Evolutionary conservation across 1,284 basidiomycete genomes (phyloP).

Genomic region (Trichosporon faecale): DNA sequence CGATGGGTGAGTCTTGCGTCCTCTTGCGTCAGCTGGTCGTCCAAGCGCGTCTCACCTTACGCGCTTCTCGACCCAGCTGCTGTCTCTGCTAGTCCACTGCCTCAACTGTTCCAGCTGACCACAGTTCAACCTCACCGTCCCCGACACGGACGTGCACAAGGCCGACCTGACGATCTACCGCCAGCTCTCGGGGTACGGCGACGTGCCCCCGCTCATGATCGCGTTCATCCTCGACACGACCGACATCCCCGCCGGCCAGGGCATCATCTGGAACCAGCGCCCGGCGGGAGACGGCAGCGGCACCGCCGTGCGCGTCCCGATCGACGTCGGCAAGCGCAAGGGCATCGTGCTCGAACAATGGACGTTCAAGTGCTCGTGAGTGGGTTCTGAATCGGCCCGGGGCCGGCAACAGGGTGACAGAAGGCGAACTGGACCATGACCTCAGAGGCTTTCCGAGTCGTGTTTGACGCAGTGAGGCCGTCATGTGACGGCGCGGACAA

Average conservation of each 20-base stretch:
- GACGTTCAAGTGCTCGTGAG: conserved; percentile 46
- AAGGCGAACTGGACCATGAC: not conserved
- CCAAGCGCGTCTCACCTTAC: not conserved
- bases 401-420: not conserved
- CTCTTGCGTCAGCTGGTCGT: not conserved
- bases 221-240: conserved; percentile 51
- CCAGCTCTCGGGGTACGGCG: conserved; percentile 35
- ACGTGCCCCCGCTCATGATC: conserved; percentile 48
- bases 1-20: conserved; percentile 43
- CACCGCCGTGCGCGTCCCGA: conserved; percentile 28
- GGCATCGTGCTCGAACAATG: conserved; percentile 51
- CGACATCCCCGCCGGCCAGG: conserved; percentile 44
- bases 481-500: conserved; percentile 1
- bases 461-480: not conserved
- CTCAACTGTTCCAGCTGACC: conserved; percentile 13
- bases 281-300: not conserved
- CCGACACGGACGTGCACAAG: conserved; percentile 47
- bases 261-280: conserved; percentile 40
- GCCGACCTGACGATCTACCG: conserved; percentile 45
- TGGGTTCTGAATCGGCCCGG: not conserved
- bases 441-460: not conserved
- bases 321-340: conserved; percentile 34
- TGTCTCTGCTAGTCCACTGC: not conserved
- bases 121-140: conserved; percentile 48
- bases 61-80: not conserved